These are phyloP conservation scores for Dipteronia dyeriana DNA, from an alignment of 345 rosid species.

Conservation along the genomic window DNA sequence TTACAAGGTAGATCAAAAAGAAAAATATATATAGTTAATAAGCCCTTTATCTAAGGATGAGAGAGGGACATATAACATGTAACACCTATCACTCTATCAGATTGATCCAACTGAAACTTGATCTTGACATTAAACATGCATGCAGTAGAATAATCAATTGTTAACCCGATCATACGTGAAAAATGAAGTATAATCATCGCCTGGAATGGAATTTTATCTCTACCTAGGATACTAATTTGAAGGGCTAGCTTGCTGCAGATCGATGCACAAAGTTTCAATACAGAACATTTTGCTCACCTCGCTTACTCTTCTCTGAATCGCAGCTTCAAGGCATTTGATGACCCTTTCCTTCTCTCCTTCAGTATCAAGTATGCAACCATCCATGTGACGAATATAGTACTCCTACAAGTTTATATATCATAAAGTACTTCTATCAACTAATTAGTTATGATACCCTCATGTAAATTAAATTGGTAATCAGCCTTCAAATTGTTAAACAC, in stretches of 20 bases:
- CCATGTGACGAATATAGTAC: constrained; percentile 87
- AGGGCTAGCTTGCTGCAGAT: not conserved
- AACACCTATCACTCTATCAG: no score
- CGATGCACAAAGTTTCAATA: not conserved
- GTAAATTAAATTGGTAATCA: not conserved
- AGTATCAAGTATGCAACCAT: constrained; percentile 81
- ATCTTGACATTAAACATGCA: not conserved
- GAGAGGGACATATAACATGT: no score
- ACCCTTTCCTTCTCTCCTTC: constrained; percentile 90
- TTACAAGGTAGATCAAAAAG: no score
- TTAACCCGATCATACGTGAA: not conserved
- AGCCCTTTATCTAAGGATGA: no score
- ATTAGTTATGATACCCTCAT: not conserved
- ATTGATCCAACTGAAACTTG: no score
- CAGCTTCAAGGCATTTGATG: constrained; percentile 88
- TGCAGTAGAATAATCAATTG: not conserved
- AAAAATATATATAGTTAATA: no score
- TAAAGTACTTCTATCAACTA: not conserved
- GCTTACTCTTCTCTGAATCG: constrained; percentile 77
- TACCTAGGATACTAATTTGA: no score
- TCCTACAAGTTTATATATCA: constrained; percentile 41
- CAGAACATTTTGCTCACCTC: constrained; percentile 54
- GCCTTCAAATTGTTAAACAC: not conserved
- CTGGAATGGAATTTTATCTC: not conserved
- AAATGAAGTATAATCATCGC: not conserved